Evolutionary conservation across 2,329 filamentous ascomycete genomes (phyloP).

Genomic region (Penicillium sp.): DNA sequence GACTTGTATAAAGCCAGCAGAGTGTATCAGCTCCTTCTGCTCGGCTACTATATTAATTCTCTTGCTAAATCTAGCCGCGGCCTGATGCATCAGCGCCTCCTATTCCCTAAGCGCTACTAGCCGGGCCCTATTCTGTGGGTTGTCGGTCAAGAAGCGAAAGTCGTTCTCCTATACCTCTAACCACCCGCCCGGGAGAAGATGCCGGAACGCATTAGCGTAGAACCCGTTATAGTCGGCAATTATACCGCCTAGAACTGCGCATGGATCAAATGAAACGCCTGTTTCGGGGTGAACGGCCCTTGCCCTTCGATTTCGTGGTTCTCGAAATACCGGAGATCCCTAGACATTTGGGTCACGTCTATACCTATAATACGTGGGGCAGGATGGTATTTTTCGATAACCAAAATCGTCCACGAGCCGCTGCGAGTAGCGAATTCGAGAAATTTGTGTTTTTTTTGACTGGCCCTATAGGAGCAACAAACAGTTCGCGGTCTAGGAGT

Average conservation of each 20-base stretch:
- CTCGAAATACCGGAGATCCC: background rate
- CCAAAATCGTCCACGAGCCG: too few species aligned
- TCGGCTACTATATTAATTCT: background rate
- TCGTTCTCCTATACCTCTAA: background rate
- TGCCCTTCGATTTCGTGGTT: background rate
- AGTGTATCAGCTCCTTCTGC: background rate
- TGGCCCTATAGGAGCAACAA: too few species aligned
- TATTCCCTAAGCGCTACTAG: too few species aligned
- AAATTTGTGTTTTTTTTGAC: too few species aligned
- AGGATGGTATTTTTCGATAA: too few species aligned
- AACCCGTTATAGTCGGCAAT: constrained; percentile 1
- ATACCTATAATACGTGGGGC: background rate
- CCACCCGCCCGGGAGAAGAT: too few species aligned
- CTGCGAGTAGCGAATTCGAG: too few species aligned
- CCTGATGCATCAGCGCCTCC: too few species aligned
- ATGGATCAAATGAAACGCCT: constrained; percentile 1
- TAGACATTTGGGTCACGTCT: background rate
- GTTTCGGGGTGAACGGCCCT: background rate
- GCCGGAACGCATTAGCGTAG: background rate
- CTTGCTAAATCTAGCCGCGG: too few species aligned
- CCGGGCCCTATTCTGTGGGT: background rate
- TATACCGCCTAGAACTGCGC: background rate
- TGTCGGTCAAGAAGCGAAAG: background rate
- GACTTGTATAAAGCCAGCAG: constrained; percentile 1
- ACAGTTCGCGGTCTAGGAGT: too few species aligned